These are phyloP conservation scores for Acanthamoeba sp. DNA, from an alignment of 208 protist genomes.

Conservation along the genomic window DNA sequence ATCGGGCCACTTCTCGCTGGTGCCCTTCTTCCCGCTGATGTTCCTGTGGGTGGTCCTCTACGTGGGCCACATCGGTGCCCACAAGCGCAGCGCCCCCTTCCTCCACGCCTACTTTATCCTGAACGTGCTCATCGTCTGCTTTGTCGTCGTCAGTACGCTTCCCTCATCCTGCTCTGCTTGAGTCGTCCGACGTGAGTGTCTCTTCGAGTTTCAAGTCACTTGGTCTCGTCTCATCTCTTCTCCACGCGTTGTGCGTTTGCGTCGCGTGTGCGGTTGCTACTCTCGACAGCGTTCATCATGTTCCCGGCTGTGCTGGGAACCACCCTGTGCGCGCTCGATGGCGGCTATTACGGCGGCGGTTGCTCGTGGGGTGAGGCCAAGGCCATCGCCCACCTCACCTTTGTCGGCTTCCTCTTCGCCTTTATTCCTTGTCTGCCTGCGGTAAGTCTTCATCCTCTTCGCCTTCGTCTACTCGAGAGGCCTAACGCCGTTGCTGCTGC, in stretches of 20 bases:
- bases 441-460: neutral
- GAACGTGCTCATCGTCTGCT: slow-evolving; percentile 28
- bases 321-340: neutral
- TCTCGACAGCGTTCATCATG: neutral
- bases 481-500: neutral
- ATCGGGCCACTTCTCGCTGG: slow-evolving; percentile 16
- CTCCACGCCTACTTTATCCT: slow-evolving; percentile 8
- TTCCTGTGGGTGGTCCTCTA: slow-evolving; percentile 48
- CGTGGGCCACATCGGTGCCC: slow-evolving; percentile 15
- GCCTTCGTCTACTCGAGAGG: too few species aligned
- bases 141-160: neutral
- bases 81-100: neutral
- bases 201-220: neutral
- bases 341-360: neutral
- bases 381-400: slow-evolving; percentile 11
- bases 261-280: neutral
- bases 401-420: slow-evolving; percentile 26
- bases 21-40: slow-evolving; percentile 46
- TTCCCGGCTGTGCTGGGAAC: slow-evolving; percentile 26
- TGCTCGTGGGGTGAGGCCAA: neutral
- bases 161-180: neutral
- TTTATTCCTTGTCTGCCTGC: neutral
- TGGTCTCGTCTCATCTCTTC: neutral
- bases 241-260: neutral
- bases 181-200: neutral